Base-by-base conservation (phyloP, 2,329 filamentous ascomycete species). In the Pyricularia grisea region DNA sequence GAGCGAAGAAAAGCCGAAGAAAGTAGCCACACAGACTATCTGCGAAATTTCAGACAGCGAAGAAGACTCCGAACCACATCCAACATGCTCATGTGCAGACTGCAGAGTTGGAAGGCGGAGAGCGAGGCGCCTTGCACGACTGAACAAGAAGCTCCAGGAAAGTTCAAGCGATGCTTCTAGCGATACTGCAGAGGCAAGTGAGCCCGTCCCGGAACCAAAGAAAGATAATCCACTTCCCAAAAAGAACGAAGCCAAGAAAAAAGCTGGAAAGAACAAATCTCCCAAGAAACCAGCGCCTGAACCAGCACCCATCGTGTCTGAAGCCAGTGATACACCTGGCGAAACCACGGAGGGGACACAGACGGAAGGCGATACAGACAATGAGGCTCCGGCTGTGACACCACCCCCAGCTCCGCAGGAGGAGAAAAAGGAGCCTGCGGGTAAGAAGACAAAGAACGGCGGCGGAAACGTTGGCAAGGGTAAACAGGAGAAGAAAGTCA, bases 1-100 rank as follows among this genome's bases (percentile, higher is more conserved):
- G n/a, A 58, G 66, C 3, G 30, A 70, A 31, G 67, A n/a, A 33
- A 50, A 58, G n/a, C 27, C 69, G 55, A 74, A 74, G 68, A 73
- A 69, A 36, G 23, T 17, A 25, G 5, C 23, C 2, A 10, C 58
- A 12, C 11, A 61, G n/a, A 61, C 9, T 61, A 61, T 17, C 14
- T 73, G 25, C 31, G 68, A 67, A 60, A 23, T 67, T 25, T 55
- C 50, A 10, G 66, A 70, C 25, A 69, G 70, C 17, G 69, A 71
- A 12, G 71, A 72, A 10, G 73, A 75, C n/a, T 75, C 77, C 5
- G 76, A 80, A 20, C 75, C 78, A 2, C 78, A 81, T 50, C 76
- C 76, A 4, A 77, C 75, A 33, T 81, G 78, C 67, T 72, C 74
- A 42, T 81, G 79, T 68, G 68, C 69, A 1, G 74, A 75, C 11